phyloP scores from a whole-genome alignment of 2,329 filamentous ascomycete genomes.

The Penicillium sp. region DNA sequence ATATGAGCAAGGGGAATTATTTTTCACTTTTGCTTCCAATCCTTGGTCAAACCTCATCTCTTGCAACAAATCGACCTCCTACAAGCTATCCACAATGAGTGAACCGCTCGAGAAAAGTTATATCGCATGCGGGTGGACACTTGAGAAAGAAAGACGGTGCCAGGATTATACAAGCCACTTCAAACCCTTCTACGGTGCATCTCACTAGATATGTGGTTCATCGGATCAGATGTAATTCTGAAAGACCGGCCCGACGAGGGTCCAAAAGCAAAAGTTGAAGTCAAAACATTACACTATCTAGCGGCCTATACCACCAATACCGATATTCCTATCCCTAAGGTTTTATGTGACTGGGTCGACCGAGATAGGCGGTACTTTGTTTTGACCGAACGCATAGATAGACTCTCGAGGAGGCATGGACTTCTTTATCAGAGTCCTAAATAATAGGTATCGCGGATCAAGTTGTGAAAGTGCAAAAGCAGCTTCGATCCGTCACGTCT shows the following conservation, averaged over 20 bases:
- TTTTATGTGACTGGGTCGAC: constrained; percentile 24
- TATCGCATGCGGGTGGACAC: not conserved
- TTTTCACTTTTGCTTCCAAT: too few relatives aligned
- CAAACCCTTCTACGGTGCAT: constrained; percentile 20
- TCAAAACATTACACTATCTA: constrained; percentile 12
- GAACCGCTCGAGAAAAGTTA: not conserved
- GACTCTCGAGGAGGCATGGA: constrained; percentile 21
- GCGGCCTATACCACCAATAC: not conserved
- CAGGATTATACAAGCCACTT: constrained; percentile 17
- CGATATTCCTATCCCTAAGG: constrained; percentile 19
- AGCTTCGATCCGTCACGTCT: constrained; percentile 16
- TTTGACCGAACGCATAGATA: constrained; percentile 16
- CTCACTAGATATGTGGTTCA: constrained; percentile 8
- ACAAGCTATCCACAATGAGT: too few relatives aligned
- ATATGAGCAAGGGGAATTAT: too few relatives aligned
- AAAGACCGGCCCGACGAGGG: constrained; percentile 25
- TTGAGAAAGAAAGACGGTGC: constrained; percentile 8
- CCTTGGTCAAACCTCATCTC: too few relatives aligned
- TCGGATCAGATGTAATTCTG: constrained; percentile 22
- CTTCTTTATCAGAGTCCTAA: not conserved
- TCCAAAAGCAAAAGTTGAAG: constrained; percentile 17
- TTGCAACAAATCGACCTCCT: too few relatives aligned
- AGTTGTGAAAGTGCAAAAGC: constrained; percentile 11
- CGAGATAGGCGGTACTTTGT: constrained; percentile 19
- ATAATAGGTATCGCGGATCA: not conserved